These are phyloP conservation scores for Aspergillus haitiensis DNA, from an alignment of 495 filamentous ascomycete genomes.

Conservation along the genomic window DNA sequence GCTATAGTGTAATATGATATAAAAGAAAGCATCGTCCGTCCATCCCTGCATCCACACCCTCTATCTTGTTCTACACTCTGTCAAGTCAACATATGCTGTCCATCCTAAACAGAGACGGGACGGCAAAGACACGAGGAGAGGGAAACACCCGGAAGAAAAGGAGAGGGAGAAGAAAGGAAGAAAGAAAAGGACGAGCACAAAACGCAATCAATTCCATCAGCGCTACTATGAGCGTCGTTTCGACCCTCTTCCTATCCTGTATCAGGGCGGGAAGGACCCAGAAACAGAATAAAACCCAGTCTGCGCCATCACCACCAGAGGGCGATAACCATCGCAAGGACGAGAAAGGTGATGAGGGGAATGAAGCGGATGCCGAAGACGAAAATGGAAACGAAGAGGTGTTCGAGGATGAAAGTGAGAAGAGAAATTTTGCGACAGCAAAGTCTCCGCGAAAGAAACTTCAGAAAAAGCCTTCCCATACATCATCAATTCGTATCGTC, in stretches of 20 bases:
- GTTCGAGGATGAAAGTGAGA: not conserved
- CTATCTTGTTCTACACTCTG: too few species aligned
- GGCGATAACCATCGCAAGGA: not conserved
- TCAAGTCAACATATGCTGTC: too few species aligned
- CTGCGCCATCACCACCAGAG: not conserved
- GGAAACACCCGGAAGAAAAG: not conserved
- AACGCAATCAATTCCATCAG: not conserved
- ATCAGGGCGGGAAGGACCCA: conserved; percentile 10
- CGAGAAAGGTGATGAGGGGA: not conserved
- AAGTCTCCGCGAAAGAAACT: not conserved
- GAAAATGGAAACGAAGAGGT: too few species aligned
- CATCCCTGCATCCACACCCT: too few species aligned
- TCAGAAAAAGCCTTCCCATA: not conserved
- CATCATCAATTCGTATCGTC: conserved; percentile 21
- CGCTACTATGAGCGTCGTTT: conserved; percentile 7
- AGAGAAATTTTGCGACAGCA: not conserved
- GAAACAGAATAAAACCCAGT: not conserved
- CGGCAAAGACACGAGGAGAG: too few species aligned
- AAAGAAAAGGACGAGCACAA: conserved; percentile 1
- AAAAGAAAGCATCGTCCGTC: too few species aligned
- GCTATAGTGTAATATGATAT: too few species aligned
- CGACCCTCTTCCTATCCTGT: conserved; percentile 19
- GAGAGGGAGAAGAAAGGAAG: not conserved
- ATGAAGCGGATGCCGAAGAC: too few species aligned
- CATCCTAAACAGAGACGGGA: too few species aligned